These are phyloP conservation scores for Hyphochytrium catenoides DNA, from an alignment of 352 stramenopile species.

Conservation along the genomic window DNA sequence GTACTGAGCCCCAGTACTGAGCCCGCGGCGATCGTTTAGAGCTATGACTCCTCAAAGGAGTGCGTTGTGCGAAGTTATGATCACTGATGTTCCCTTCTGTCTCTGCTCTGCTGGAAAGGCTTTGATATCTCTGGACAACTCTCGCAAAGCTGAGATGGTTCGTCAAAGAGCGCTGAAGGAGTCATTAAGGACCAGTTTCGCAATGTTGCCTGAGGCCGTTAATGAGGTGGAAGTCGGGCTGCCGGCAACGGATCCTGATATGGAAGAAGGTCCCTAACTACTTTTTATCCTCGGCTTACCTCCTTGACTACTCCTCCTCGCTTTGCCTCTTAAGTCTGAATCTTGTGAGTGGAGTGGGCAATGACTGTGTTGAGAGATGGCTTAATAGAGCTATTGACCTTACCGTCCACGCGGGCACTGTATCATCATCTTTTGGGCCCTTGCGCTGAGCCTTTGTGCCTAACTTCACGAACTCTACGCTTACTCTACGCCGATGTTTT, in stretches of 20 bases:
- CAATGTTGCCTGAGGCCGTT: slow-evolving; percentile 36
- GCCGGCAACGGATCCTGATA: slow-evolving; percentile 23
- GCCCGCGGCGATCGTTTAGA: neutral
- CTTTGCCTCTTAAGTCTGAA: no score
- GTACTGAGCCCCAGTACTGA: slow-evolving; percentile 1
- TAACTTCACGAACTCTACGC: no score
- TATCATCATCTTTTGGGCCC: no score
- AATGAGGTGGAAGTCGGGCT: slow-evolving; percentile 58
- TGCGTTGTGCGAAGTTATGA: neutral
- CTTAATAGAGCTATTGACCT: no score
- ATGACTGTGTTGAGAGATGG: no score
- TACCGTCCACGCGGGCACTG: no score
- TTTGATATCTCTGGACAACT: slow-evolving; percentile 14
- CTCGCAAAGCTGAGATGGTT: slow-evolving; percentile 29
- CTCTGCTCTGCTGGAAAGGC: neutral
- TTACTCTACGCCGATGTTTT: no score
- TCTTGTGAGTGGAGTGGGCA: no score
- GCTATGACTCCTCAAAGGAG: neutral
- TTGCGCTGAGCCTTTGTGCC: no score
- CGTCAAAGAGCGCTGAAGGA: slow-evolving; percentile 21
- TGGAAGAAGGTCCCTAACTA: slow-evolving; percentile 12
- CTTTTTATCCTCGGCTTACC: no score
- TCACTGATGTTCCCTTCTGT: neutral
- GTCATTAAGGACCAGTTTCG: slow-evolving; percentile 37
- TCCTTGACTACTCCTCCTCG: no score